Evolutionary conservation across 2,329 filamentous ascomycete species (phyloP), one percentile per base, ranked within the genome.

Genomic region (Alternaria panax): DNA sequence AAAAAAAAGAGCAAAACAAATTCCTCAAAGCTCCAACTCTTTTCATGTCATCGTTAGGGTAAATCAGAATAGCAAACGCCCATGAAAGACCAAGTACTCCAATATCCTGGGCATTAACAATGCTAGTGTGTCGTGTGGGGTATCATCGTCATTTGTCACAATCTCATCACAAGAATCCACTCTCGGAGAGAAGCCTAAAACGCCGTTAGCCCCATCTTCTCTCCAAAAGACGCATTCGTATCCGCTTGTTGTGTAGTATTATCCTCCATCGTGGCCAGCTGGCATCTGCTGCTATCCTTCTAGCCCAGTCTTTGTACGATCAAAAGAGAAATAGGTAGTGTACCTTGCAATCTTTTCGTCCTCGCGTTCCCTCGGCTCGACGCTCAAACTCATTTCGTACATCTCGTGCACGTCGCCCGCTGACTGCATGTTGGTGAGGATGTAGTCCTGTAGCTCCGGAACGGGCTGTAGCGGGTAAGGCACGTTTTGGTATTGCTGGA

Each of bases 301-400:
- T 20, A 47, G 41, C 32, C 54, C 38, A 41, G 34, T 34, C 34
- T 41, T 41, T 24, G 36, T 50, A 54, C 51, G 56, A 34, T 59
- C 56, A 42, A 59, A 56, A n/a, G 52, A 59, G 54, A 51, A 62
- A 54, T 53, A 64, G 45, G 57, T 52, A 40, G 63, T 67, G 60
- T 89, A 96, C 93, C 95, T 96, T 77, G 97, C 94, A 84, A 99
- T 98, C 86, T 98, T 98, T 82, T 99, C 95, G 76, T 99, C 95
- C 82, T 99, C 95, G 72, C 95, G 87, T 83, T 99, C 95, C 73
- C 95, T 87, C 64, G 95, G 95, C 79, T 99, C 95, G 61, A 99
- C 89, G 73, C 90, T 86, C 81, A 99, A 83, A 81, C 93, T 97
- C 85, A 93, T 93, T 80, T 98, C 93, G 83, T 98, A 99, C 95